Base-by-base conservation (phyloP, 1,284 basidiomycete genomes). In the Cystobasidium sp. region DNA sequence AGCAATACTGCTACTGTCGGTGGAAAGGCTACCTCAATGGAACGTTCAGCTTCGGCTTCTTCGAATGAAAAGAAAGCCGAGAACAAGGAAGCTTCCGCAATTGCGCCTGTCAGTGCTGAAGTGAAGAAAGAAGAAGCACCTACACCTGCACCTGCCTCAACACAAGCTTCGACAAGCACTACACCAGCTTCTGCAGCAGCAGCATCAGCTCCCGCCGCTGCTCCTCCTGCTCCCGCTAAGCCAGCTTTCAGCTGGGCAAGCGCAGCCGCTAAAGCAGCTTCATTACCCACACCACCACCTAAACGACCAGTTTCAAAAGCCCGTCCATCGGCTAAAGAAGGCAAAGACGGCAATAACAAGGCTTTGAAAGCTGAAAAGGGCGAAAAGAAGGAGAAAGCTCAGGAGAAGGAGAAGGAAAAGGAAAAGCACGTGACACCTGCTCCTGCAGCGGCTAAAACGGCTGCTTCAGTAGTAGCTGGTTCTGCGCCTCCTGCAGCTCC, bases 171-270 rank as follows among this genome's bases (percentile, higher is more conserved):
- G 16, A 47, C 69, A 53, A n/a, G 47, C n/a, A 24, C 20, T 22
- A 53, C 62, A 46, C 31, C 31, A 12, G n/a, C 59, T 66, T 6
- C 65, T 9, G 39, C 47, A 20, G 9, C 20, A 18, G 37, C n/a
- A 9, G 1, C 65, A 39, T 53, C 66, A 4, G 49, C 66, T 31
- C 24, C 66, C 49, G 43, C 56, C 1, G 24, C 39, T 8, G 16
- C 62, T 22, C 44, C 51, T 14, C 47, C 52, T 24, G 41, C 63
- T 14, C 37, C 62, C 9, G 55, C 49, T 18, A 63, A 63, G 43
- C 59, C 69, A 41, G 58, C 68, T 1, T 73, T 66, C 70, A 73
- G 70, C 70, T 73, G 70, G 70, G 70, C 70, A 9, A 64, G 59
- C 43, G 62, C 62, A 22, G 70, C 70, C 3, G 70, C 70, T 12